phyloP scores from a whole-genome alignment of 2,329 filamentous ascomycete genomes.

The Penicillium janthinellum region DNA sequence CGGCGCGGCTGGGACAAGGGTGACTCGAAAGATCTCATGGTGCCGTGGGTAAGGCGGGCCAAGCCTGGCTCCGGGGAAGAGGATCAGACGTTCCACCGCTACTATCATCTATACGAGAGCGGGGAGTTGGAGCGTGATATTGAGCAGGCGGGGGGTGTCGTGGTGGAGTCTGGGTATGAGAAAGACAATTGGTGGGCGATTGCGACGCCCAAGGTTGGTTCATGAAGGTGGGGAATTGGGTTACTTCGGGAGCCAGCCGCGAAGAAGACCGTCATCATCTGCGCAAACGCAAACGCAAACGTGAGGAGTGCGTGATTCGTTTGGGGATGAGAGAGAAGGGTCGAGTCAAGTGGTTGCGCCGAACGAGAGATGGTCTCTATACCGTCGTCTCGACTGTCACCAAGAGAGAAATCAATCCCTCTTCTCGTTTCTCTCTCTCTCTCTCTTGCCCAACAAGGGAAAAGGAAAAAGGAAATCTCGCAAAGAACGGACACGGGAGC shows the following conservation, averaged over 20 bases:
- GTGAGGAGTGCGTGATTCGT: neutral
- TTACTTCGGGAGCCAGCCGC: conserved; percentile 36
- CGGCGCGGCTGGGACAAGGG: conserved; percentile 85
- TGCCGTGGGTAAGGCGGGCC: conserved; percentile 81
- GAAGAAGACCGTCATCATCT: conserved; percentile 13
- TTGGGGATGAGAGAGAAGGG: neutral
- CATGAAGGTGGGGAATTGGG: conserved; percentile 12
- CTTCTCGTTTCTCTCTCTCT: neutral
- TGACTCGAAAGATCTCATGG: conserved; percentile 85
- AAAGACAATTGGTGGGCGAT: conserved; percentile 99
- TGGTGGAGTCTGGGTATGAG: conserved; percentile 85
- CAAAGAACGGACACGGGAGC: conserved; percentile 11
- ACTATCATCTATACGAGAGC: conserved; percentile 89
- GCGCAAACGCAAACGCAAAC: conserved; percentile 1
- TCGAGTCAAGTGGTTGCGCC: conserved; percentile 2
- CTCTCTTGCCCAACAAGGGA: conserved; percentile 4
- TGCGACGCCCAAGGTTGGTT: conserved; percentile 41
- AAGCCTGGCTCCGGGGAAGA: conserved; percentile 27
- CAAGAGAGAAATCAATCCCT: neutral
- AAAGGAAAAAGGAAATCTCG: conserved; percentile 18
- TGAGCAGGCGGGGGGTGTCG: conserved; percentile 68
- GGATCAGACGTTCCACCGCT: conserved; percentile 72
- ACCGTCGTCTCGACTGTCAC: neutral
- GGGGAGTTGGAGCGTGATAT: conserved; percentile 86
- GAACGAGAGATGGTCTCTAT: neutral